phyloP scores from a whole-genome alignment of 345 rosid species.

The Conringia planisiliqua region DNA sequence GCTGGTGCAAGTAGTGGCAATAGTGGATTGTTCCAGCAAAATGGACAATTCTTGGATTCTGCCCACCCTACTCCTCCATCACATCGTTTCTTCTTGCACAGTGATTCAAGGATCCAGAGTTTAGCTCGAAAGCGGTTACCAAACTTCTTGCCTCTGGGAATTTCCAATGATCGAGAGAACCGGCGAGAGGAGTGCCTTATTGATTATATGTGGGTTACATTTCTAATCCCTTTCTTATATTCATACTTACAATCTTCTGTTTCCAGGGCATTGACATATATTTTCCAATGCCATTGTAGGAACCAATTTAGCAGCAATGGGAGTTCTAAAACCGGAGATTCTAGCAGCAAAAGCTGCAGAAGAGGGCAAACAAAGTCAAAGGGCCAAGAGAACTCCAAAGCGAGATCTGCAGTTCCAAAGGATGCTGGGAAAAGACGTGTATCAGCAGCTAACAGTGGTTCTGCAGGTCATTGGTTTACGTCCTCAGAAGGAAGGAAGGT shows the following conservation, averaged over 20 bases:
- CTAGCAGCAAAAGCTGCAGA: conserved; percentile 37
- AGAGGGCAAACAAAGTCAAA: conserved; percentile 44
- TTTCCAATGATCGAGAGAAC: conserved; percentile 32
- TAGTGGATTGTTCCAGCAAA: conserved; percentile 16
- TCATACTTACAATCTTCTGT: not conserved
- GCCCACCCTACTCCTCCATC: conserved; percentile 60
- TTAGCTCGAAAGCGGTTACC: conserved; percentile 63
- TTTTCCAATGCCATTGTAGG: conserved; percentile 43
- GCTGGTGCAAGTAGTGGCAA: conserved; percentile 21
- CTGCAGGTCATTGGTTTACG: conserved; percentile 66
- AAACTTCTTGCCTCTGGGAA: conserved; percentile 59
- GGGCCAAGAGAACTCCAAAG: conserved; percentile 21
- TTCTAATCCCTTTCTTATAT: conserved; percentile 4
- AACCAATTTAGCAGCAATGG: conserved; percentile 62
- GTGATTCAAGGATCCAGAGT: conserved; percentile 60
- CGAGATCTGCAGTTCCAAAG: conserved; percentile 37
- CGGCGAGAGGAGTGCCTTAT: conserved; percentile 42
- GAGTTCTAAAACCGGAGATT: conserved; percentile 41
- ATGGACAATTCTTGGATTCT: conserved; percentile 37
- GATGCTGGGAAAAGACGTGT: conserved; percentile 85
- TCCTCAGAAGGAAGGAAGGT: conserved; percentile 83
- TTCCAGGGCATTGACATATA: conserved; percentile 7
- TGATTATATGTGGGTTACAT: conserved; percentile 56
- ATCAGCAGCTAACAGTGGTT: conserved; percentile 45
- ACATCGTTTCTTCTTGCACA: conserved; percentile 70